Base-by-base conservation (phyloP, 805 yeast genomes). In the Wickerhamomyces ciferrii region DNA sequence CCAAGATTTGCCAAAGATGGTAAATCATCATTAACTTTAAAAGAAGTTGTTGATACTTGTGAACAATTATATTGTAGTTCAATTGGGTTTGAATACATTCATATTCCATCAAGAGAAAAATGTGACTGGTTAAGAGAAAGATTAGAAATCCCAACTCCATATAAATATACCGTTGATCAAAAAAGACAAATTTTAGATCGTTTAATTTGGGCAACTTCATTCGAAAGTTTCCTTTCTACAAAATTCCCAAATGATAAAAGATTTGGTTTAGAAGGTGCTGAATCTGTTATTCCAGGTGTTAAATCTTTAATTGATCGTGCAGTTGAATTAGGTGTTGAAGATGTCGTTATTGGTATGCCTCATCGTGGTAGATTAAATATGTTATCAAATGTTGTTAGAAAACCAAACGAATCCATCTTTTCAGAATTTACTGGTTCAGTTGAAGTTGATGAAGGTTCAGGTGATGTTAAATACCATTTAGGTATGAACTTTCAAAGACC, bases 401-500 rank as follows among this genome's bases (percentile, higher is more conserved):
- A 94, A 70, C 98, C 99, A 61, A 91, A 94, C 67, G 98, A 92
- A 75, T 90, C 97, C 43, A 94, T 94, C 65, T 92, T 94, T 70
- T 83, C 95, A 44, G 99, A 94, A 75, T 94, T 94, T 68, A 78
- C 90, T 45, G 99, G 99, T 53, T 84, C 96, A 32, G 80, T 84
- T 60, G 84, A 85, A 60, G 81, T 84, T 58, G 96, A 89, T 68
- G 97, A 91, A 72, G 98, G 98, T 58, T 88, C 97, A 27, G 99
- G 99, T 71, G 99, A 94, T 72, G 99, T 94, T 62, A 94, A 94
- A 73, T 94, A 94, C 77, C 99, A 94, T 70, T 79, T 94, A 72
- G 99, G 99, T 76, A 92, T 94, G 97, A 92, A 94, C 76, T 94
- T 91, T 76, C 88, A 84, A 67, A 87, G 99, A 75, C 99, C 99